Evolutionary conservation across 1,284 basidiomycete genomes (phyloP).

Genomic region (Austroboletus olivaceoglutinosus): DNA sequence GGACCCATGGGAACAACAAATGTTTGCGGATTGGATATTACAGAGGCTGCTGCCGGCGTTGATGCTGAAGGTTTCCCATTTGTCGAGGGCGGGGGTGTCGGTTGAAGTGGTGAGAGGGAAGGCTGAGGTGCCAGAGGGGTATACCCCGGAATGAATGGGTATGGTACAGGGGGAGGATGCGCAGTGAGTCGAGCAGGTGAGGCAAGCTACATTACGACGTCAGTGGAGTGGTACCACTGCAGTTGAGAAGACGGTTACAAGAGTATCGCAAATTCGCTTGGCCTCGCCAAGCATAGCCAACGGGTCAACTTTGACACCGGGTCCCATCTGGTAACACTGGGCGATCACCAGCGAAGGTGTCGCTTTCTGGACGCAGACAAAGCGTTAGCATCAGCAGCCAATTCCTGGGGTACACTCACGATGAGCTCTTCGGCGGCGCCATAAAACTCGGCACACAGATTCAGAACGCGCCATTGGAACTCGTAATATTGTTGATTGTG

Average conservation of each 20-base stretch:
- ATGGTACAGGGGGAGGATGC: constrained; percentile 60
- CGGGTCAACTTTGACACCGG: constrained; percentile 66
- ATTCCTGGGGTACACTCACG: constrained; percentile 45
- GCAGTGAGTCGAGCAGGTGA: constrained; percentile 66
- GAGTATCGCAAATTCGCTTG: constrained; percentile 70
- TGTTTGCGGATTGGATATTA: constrained; percentile 66
- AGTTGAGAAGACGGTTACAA: constrained; percentile 45
- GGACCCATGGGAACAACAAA: constrained; percentile 65
- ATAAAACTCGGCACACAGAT: constrained; percentile 79
- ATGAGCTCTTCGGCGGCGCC: constrained; percentile 79
- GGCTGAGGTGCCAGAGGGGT: constrained; percentile 24
- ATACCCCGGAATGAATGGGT: constrained; percentile 45
- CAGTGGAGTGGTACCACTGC: constrained; percentile 8
- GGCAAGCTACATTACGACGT: constrained; percentile 48
- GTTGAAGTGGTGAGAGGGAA: constrained; percentile 17
- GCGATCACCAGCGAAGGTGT: constrained; percentile 70
- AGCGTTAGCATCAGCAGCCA: constrained; percentile 9
- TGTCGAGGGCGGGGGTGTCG: constrained; percentile 31
- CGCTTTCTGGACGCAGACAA: constrained; percentile 51
- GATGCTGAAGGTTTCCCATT: constrained; percentile 27
- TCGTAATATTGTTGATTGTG: constrained; percentile 78
- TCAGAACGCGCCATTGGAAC: constrained; percentile 79
- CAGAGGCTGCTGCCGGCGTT: constrained; percentile 32
- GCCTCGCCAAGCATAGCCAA: constrained; percentile 69
- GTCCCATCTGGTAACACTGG: constrained; percentile 74